These are phyloP conservation scores for Lactarius deliciosus DNA, from an alignment of 768 basidiomycete species.

Conservation along the genomic window DNA sequence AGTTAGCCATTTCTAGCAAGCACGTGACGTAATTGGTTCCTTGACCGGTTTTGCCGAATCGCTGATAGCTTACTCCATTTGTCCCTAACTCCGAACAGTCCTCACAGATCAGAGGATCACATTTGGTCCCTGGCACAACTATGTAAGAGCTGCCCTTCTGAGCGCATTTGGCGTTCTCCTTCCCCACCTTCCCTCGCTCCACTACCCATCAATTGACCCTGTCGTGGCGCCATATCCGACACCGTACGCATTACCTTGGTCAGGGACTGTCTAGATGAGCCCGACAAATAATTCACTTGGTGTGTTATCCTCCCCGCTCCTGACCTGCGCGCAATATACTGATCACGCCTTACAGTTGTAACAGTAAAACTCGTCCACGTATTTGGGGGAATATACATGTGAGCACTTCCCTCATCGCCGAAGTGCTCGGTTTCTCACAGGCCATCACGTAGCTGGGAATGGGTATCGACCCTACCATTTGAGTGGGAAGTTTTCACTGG, in stretches of 20 bases:
- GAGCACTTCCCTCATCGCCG: neutral
- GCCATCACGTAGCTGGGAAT: conserved; percentile 14
- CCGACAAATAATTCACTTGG: neutral
- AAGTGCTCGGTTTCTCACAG: neutral
- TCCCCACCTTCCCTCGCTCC: neutral
- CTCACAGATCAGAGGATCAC: neutral
- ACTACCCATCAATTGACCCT: neutral
- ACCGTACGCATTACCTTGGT: neutral
- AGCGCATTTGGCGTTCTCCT: neutral
- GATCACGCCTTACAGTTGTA: neutral
- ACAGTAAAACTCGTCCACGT: conserved; percentile 22
- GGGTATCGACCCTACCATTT: conserved; percentile 2
- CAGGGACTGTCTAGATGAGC: neutral
- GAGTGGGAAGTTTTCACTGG: conserved; percentile 19
- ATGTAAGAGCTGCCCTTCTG: neutral
- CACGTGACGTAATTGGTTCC: neutral
- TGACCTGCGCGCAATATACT: neutral
- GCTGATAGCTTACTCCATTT: neutral
- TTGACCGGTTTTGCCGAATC: neutral
- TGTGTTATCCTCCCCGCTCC: neutral
- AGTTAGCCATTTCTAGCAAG: neutral
- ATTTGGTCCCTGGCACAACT: neutral
- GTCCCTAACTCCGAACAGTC: neutral
- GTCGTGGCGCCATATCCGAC: neutral
- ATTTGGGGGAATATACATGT: conserved; percentile 17